Evolutionary conservation across 768 basidiomycete genomes (phyloP).

Genomic region (Termitomyces sp.): DNA sequence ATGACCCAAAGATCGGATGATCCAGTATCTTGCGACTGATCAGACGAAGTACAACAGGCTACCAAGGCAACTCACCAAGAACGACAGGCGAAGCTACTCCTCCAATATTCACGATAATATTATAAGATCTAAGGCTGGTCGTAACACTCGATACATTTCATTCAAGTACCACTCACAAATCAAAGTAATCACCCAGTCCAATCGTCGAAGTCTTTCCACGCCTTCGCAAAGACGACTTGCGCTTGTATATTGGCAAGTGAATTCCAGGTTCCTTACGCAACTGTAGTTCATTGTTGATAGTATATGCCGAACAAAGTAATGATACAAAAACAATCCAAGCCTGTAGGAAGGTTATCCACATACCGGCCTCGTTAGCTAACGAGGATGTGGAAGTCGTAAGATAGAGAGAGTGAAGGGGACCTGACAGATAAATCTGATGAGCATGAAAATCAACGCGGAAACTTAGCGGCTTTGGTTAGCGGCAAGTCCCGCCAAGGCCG

Average conservation of each 20-base stretch:
- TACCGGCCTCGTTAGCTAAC: not conserved
- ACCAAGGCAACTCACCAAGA: conserved; percentile 38
- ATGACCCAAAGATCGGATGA: conserved; percentile 76
- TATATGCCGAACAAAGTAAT: conserved; percentile 1
- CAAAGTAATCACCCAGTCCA: conserved; percentile 56
- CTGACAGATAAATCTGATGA: not conserved
- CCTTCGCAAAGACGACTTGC: conserved; percentile 14
- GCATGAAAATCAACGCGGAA: not conserved
- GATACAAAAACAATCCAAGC: conserved; percentile 2
- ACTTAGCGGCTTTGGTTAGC: not conserved
- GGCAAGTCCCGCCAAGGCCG: not conserved
- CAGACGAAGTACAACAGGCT: not conserved
- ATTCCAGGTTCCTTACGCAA: conserved; percentile 25
- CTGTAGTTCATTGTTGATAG: not conserved
- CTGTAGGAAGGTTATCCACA: conserved; percentile 4
- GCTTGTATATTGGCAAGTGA: conserved; percentile 31
- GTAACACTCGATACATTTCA: not conserved
- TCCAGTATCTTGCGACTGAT: conserved; percentile 51
- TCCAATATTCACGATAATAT: conserved; percentile 53
- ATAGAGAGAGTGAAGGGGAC: not conserved
- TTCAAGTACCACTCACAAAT: conserved; percentile 42
- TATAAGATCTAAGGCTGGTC: conserved; percentile 48
- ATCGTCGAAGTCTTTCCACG: conserved; percentile 33
- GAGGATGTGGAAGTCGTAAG: not conserved
- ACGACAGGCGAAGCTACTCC: conserved; percentile 47